Percentiles rank a stretch among this genome's conserved stretches.
Conservation (phyloP, 495 filamentous ascomycete species). For the Hyaloscypha finlandica region DNA sequence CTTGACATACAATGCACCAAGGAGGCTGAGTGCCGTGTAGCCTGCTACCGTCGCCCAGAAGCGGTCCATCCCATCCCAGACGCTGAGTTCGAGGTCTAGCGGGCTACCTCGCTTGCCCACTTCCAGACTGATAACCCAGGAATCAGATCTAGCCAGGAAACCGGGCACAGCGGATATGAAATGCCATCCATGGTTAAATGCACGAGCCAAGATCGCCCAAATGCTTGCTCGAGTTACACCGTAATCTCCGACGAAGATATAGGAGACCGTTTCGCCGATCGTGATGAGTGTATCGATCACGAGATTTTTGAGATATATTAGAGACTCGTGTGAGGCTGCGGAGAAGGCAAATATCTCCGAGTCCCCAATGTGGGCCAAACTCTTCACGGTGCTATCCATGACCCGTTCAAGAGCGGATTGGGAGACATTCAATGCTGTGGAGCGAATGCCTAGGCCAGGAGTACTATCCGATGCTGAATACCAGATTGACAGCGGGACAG, state of each 20-base stretch:
- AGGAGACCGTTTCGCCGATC: constrained; percentile 41
- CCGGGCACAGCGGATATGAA: constrained; percentile 13
- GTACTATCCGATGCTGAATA: neutral
- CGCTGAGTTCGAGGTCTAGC: constrained; percentile 63
- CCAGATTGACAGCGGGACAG: constrained; percentile 14
- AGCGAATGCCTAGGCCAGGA: neutral
- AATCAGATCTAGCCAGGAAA: constrained; percentile 34
- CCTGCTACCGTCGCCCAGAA: constrained; percentile 79
- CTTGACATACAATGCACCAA: constrained; percentile 77
- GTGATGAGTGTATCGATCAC: constrained; percentile 30
- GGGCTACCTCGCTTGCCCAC: constrained; percentile 39
- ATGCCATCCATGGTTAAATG: constrained; percentile 1
- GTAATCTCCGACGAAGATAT: constrained; percentile 22
- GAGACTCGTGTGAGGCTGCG: constrained; percentile 59
- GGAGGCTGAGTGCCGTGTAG: constrained; percentile 70
- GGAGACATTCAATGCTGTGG: constrained; percentile 19
- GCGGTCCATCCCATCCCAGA: constrained; percentile 78
- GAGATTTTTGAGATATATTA: constrained; percentile 52
- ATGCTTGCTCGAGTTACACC: constrained; percentile 27
- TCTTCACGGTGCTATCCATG: constrained; percentile 15
- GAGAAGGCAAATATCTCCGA: constrained; percentile 64
- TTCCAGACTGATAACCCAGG: constrained; percentile 54
- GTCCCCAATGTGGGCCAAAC: constrained; percentile 34
- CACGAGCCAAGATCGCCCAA: constrained; percentile 1
- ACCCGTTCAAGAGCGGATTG: constrained; percentile 25